A percentile compares a stretch with the other conserved stretches of the same genome.
Conservation (phyloP, 2,329 filamentous ascomycete genomes). For the Arthrobotrys entomopaga region DNA sequence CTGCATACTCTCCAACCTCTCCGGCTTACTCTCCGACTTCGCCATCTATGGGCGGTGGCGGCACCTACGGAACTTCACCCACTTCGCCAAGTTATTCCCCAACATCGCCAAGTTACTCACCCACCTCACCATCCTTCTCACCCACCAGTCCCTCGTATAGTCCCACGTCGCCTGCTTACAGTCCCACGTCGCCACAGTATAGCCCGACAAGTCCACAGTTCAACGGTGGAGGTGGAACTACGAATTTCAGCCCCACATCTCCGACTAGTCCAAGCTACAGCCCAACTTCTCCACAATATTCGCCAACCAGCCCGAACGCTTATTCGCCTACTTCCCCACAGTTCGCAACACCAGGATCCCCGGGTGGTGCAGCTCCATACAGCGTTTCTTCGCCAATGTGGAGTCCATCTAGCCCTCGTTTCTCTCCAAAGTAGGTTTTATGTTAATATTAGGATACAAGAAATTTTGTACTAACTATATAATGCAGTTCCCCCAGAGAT, state of each 20-base stretch:
- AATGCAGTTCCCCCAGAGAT: conserved; percentile 57
- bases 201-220: conserved; percentile 60
- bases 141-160: conserved; percentile 61
- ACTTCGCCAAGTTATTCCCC: conserved; percentile 79
- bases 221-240: conserved; percentile 60
- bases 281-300: conserved; percentile 74
- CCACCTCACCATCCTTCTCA: conserved; percentile 72
- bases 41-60: conserved; percentile 66
- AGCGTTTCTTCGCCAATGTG: conserved; percentile 62
- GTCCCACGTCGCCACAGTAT: conserved; percentile 58
- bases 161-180: conserved; percentile 58
- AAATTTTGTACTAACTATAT: conserved; percentile 15
- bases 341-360: conserved; percentile 62
- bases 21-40: conserved; percentile 82
- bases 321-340: conserved; percentile 74
- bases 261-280: conserved; percentile 77
- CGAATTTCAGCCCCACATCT: conserved; percentile 70
- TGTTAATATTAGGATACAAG: neutral
- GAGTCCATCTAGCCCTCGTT: conserved; percentile 55
- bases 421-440: conserved; percentile 59
- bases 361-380: conserved; percentile 61
- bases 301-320: conserved; percentile 65
- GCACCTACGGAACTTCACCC: conserved; percentile 70
- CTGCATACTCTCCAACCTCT: conserved; percentile 67
- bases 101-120: conserved; percentile 73